phyloP scores from a whole-genome alignment of 257 asterid species.

The Lavandula angustifolia region DNA sequence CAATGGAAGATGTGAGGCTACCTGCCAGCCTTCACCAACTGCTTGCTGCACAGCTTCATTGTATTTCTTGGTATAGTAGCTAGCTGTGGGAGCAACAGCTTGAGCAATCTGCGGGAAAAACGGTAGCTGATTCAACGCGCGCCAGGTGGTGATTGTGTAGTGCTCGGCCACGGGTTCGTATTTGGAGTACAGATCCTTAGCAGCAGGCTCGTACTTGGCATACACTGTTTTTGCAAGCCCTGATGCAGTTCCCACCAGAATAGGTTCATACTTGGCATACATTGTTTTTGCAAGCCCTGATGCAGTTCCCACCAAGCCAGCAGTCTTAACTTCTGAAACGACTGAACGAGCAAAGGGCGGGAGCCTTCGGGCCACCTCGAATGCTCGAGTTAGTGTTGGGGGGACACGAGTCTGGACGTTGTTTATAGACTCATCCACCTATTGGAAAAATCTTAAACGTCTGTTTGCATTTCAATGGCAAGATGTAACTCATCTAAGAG shows the following conservation, averaged over 20 bases:
- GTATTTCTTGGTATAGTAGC: slow-evolving; percentile 65
- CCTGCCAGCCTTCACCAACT: slow-evolving; percentile 73
- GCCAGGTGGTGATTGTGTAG: slow-evolving; percentile 73
- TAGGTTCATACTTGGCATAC: slow-evolving; percentile 76
- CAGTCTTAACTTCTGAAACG: slow-evolving; percentile 58
- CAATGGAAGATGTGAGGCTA: slow-evolving; percentile 72
- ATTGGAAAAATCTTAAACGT: background rate
- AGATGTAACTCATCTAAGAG: no score
- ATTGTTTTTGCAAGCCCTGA: slow-evolving; percentile 70
- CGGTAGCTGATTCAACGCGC: slow-evolving; percentile 64
- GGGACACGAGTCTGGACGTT: slow-evolving; percentile 66
- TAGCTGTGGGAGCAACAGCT: slow-evolving; percentile 73
- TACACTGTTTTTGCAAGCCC: slow-evolving; percentile 68
- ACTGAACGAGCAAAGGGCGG: slow-evolving; percentile 67
- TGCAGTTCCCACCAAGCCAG: slow-evolving; percentile 74
- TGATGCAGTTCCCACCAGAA: slow-evolving; percentile 74
- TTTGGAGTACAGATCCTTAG: slow-evolving; percentile 71
- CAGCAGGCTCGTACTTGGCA: slow-evolving; percentile 76
- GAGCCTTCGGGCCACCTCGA: slow-evolving; percentile 64
- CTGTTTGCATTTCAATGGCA: background rate
- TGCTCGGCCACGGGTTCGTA: slow-evolving; percentile 87
- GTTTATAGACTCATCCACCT: slow-evolving; percentile 80
- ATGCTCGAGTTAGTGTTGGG: slow-evolving; percentile 51
- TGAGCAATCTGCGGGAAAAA: slow-evolving; percentile 69
- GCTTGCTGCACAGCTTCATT: slow-evolving; percentile 64